Evolutionary conservation across 2,329 filamentous ascomycete genomes (phyloP), one percentile per base, ranked within the genome.

Genomic region (Ophioceras dolichostomum): DNA sequence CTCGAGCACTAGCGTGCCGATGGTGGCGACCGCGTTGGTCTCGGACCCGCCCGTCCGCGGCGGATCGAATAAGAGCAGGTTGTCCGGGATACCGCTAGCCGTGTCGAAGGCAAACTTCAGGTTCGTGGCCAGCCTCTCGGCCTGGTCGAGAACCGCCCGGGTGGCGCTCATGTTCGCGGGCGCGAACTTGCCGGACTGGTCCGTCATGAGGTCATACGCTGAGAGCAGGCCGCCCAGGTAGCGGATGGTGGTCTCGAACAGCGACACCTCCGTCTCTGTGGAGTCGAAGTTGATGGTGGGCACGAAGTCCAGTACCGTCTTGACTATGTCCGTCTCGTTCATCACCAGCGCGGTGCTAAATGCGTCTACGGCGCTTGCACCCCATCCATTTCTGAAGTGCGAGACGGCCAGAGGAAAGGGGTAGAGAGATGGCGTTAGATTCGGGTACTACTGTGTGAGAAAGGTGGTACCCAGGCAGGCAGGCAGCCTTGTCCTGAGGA

Each of bases 171-270:
- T 44, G 44, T 51, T 47, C 18, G 24, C 27, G 7, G 67, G 65
- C 14, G 17, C 22, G 12, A 79, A 58, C 22, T 66, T 45, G 13
- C 65, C 60, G 14, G 78, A 64, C 1, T 81, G 80, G 0, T 82
- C 83, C 1, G 64, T 78, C 33, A 94, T 61, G 34, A 94, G 67
- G 52, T 85, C 81, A 47, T 83, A 80, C 4, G 67, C 73, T 75
- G 86, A 83, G 8, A 94, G 53, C 48, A 94, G 67, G 13, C 86
- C 87, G 9, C 75, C 87, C 1, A 94, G 61, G 49, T 94, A 94
- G 20, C 87, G 78, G 50, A 94, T 94, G 1, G 84, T 94, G 0
- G 85, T 93, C 59, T 94, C 87, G 49, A 94, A 94, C 7, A 94
- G 59, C 27, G 81, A 89, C 34, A 94, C 76, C 9, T 65, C 58